Evolutionary conservation across 345 rosid genomes (phyloP), one percentile per base, ranked within the genome.

Genomic region (Clarkia xantiana): DNA sequence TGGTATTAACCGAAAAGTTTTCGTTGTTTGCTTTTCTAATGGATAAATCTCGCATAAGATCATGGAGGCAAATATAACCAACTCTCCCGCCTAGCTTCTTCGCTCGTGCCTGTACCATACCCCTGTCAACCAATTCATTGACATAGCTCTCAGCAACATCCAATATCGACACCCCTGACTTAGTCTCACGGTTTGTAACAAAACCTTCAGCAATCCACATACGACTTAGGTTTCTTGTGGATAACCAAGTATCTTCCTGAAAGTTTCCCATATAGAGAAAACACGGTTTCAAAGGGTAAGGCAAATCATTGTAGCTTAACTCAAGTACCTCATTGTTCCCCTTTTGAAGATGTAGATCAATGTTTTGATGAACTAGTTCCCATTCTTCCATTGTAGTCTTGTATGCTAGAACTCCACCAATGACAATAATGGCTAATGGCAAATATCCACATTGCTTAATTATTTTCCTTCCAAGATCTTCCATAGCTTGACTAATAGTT

Each of bases 151-250:
- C 60, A 0, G 62, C 75, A 3, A 47, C 57, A 49, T 74, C 63
- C n/a, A 44, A 57, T 10, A 58, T n/a, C 1, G 45, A 18, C 11
- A 10, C 60, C 23, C 54, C 64, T 18, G 61, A 52, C n/a, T 25
- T 49, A 34, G 17, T 0, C 0, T 40, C 44, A 2, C 41, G 43
- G 42, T 6, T 1, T 7, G 20, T 18, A 14, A 74, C 52, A 41
- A 77, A 44, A 16, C 83, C 83, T 53, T 71, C 71, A 4, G 73
- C 75, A 13, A 69, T 52, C 83, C 75, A 79, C 56, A 72, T 62
- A 18, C 40, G 55, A 41, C 73, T 48, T 47, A 79, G 44, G 25
- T 63, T 68, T 25, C 56, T 68, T 0, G 45, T 40, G 0, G 65
- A 62, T 56, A 79, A 72, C 5, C 64, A 67, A 14, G 23, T 59